Base-by-base conservation (phyloP, 805 yeast genomes). In the Candida maesae region DNA sequence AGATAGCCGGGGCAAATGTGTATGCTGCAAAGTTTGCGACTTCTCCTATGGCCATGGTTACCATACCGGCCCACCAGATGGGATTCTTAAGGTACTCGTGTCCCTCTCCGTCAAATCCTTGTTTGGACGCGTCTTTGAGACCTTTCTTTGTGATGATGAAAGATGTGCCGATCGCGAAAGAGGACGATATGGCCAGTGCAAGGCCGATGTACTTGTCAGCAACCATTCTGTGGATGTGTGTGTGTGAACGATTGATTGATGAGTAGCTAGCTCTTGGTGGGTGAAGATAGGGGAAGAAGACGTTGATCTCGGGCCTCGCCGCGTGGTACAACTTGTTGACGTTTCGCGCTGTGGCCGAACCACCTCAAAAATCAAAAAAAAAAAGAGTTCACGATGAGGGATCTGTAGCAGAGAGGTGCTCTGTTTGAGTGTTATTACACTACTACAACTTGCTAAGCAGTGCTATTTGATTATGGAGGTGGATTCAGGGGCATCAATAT, bases 1-100 rank as follows among this genome's bases (percentile, higher is more conserved):
- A 65, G 49, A 89, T 84, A 1, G 96, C 95, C 3, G 96, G 96
- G 0, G 96, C 96, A 71, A 88, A 88, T 2, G 96, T 88, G 59
- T 88, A 88, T 0, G 96, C 96, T 4, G 96, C 96, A 59, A 88
- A 88, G 59, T 88, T 88, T 43, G 96, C 95, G 30, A 88, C 65
- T 59, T 88, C 96, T 6, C 96, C 96, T 17, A 88, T 65, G 3
- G 93, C 95, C 96, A 88, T 81, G 35, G 95, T 79, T 23, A 79
- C 56, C 74, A 89, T 89, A 11, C 96, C 96, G 1, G 91, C 85
- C 86, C 95, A 85, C 96, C 96, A 88, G 28, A 86, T 76, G 11
- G 96, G 96, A 60, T 84, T 87, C 50, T 74, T 79, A 48, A 88
- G 66, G 58, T 88, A 88, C 53, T 83, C 79, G 57, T 71, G 79